Evolutionary conservation across 2,329 filamentous ascomycete genomes (phyloP).

Genomic region (Aspergillus fructus): DNA sequence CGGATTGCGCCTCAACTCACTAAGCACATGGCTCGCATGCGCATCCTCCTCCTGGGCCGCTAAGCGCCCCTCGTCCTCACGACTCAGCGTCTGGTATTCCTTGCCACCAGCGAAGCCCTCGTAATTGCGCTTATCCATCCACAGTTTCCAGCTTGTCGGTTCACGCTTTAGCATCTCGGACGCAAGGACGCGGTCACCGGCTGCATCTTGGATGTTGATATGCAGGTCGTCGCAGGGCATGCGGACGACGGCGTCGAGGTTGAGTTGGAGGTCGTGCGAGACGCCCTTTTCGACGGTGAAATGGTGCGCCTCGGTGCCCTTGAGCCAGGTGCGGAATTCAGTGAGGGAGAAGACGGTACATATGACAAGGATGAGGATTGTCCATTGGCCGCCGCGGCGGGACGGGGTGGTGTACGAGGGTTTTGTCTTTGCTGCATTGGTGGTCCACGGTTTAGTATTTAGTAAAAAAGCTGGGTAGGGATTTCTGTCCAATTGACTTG

Average conservation of each 20-base stretch:
- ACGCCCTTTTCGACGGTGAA: slow-evolving; percentile 94
- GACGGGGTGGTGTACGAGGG: slow-evolving; percentile 85
- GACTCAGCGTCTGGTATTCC: slow-evolving; percentile 54
- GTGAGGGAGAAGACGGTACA: slow-evolving; percentile 73
- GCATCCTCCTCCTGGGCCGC: slow-evolving; percentile 63
- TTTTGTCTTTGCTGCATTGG: slow-evolving; percentile 80
- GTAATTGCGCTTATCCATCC: slow-evolving; percentile 68
- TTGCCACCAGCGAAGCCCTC: slow-evolving; percentile 44
- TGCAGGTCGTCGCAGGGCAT: slow-evolving; percentile 90
- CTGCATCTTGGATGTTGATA: slow-evolving; percentile 94
- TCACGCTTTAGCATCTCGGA: slow-evolving; percentile 72
- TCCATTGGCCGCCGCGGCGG: slow-evolving; percentile 89
- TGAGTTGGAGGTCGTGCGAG: slow-evolving; percentile 84
- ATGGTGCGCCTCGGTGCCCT: slow-evolving; percentile 78
- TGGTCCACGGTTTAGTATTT: slow-evolving; percentile 3
- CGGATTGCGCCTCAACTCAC: slow-evolving; percentile 67
- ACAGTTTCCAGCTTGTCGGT: slow-evolving; percentile 76
- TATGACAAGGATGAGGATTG: slow-evolving; percentile 73
- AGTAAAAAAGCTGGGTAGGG: neutral
- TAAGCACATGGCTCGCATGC: slow-evolving; percentile 88
- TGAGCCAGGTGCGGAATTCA: slow-evolving; percentile 81
- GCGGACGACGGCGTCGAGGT: slow-evolving; percentile 85
- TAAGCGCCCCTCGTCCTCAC: slow-evolving; percentile 60
- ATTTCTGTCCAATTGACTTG: neutral
- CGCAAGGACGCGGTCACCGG: slow-evolving; percentile 87